Evolutionary conservation across 306 rosid genomes (phyloP).

Genomic region (Quercus engelmannii): DNA sequence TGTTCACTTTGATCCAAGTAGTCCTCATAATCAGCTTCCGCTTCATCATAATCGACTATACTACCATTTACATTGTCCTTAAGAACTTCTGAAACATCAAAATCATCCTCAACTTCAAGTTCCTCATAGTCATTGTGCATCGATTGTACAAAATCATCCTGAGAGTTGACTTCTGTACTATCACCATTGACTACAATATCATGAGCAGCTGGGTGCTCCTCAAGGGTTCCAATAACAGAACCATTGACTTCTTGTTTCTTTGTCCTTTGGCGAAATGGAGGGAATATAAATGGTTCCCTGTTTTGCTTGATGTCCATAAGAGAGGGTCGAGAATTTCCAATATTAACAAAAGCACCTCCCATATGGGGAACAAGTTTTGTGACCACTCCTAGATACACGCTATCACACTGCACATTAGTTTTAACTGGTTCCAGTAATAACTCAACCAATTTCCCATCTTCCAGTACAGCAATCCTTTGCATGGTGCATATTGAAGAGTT

Average conservation of each 20-base stretch:
- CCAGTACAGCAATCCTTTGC: slow-evolving; percentile 97
- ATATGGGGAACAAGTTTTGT: slow-evolving; percentile 88
- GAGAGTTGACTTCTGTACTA: slow-evolving; percentile 38
- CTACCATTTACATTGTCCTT: slow-evolving; percentile 53
- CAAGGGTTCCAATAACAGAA: slow-evolving; percentile 6
- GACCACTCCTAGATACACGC: slow-evolving; percentile 81
- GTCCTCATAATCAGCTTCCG: slow-evolving; percentile 66
- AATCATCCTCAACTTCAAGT: slow-evolving; percentile 71
- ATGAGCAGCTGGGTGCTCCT: slow-evolving; percentile 22
- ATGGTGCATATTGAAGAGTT: slow-evolving; percentile 95
- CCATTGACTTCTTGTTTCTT: slow-evolving; percentile 43
- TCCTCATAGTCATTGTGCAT: slow-evolving; percentile 53
- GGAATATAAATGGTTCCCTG: slow-evolving; percentile 87
- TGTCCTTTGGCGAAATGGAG: slow-evolving; percentile 67
- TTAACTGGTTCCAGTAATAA: slow-evolving; percentile 89
- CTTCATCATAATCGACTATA: slow-evolving; percentile 54
- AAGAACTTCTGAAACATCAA: slow-evolving; percentile 62
- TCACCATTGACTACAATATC: slow-evolving; percentile 35
- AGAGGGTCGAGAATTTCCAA: slow-evolving; percentile 76
- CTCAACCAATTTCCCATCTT: slow-evolving; percentile 80
- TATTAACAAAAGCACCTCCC: slow-evolving; percentile 95
- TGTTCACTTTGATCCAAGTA: slow-evolving; percentile 55
- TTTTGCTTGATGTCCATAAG: slow-evolving; percentile 78
- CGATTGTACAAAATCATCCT: slow-evolving; percentile 40
- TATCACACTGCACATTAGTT: slow-evolving; percentile 89